Base-by-base conservation (phyloP, 2,329 filamentous ascomycete genomes). In the Fusarium sp. region DNA sequence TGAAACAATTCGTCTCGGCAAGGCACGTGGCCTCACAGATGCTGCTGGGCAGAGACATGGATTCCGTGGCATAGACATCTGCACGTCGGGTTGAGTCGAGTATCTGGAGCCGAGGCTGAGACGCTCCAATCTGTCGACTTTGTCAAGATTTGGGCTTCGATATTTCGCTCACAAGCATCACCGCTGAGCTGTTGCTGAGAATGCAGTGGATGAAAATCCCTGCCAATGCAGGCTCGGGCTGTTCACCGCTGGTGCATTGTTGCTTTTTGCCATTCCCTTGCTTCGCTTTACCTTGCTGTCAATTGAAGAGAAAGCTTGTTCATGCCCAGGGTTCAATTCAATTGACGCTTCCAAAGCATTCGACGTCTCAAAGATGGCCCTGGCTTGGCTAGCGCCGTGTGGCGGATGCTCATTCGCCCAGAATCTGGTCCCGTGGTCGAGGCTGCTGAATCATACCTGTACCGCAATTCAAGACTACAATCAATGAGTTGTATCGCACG, bases 361-460 rank as follows among this genome's bases (percentile, higher is more conserved):
- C 48, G 58, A 63, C 55, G 41, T 53, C 43, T 44, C 39, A 13
- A 37, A 43, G 26, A 52, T 39, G 53, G 55, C 53, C 63, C 53
- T 52, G 54, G 59, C 29, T 49, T 50, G 69, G 65, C 71, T 69
- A 52, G 65, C 60, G 72, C 60, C 52, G 70, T 75, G 73, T 75
- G 73, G 73, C 73, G 71, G 26, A 37, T 26, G 52, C 69, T 70
- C 50, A 75, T 75, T 75, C 71, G 73, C 35, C 60, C 23, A 55
- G 20, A 23, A 15, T 15, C 56, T 47, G 59, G 23, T 58, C 44
- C 57, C 37, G 31, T 55, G 56, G 50, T 55, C 56, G 48, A 68
- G 57, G 60, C 66, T 67, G 43, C 44, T 48, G 44, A 58, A 18
- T 38, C 49, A 56, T 21, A 55, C 16, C 13, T 15, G 8, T 18